A percentile compares a stretch with the other conserved stretches of the same genome.
These are phyloP conservation scores for Trichosporon asahii DNA, from an alignment of 1,284 basidiomycete genomes.

Conservation along the genomic window DNA sequence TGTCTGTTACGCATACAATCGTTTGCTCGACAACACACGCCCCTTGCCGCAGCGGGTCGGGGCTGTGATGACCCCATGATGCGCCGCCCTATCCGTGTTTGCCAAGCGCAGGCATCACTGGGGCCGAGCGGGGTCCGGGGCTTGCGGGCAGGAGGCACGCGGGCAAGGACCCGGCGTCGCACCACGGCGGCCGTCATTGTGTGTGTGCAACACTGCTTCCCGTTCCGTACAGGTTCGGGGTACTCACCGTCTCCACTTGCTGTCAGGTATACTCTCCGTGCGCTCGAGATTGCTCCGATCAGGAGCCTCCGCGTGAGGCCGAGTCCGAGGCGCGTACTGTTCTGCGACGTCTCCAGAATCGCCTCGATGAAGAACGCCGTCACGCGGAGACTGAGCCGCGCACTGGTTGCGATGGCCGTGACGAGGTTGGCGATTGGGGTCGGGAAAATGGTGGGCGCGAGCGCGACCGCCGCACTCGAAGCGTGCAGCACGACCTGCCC, in stretches of 20 bases:
- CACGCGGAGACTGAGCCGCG: slow-evolving; percentile 47
- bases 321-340: slow-evolving; percentile 40
- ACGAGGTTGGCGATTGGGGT: slow-evolving; percentile 49
- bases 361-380: slow-evolving; percentile 52
- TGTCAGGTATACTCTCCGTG: slow-evolving; percentile 48
- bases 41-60: not conserved
- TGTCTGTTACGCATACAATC: slow-evolving; percentile 23
- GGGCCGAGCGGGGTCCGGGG: not conserved
- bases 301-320: slow-evolving; percentile 50
- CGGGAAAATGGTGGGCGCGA: slow-evolving; percentile 47
- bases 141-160: not conserved
- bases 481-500: not conserved
- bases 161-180: not conserved
- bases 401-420: slow-evolving; percentile 48
- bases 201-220: not conserved
- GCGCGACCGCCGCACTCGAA: not conserved
- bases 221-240: not conserved
- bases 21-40: not conserved
- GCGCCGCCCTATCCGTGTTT: not conserved
- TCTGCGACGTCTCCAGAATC: slow-evolving; percentile 48
- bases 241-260: slow-evolving; percentile 21
- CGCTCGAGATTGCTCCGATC: slow-evolving; percentile 51
- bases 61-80: not conserved
- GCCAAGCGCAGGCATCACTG: not conserved
- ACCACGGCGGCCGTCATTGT: not conserved